These are phyloP conservation scores for Chalciporus sp. DNA, from an alignment of 1,284 basidiomycete species.

Conservation along the genomic window DNA sequence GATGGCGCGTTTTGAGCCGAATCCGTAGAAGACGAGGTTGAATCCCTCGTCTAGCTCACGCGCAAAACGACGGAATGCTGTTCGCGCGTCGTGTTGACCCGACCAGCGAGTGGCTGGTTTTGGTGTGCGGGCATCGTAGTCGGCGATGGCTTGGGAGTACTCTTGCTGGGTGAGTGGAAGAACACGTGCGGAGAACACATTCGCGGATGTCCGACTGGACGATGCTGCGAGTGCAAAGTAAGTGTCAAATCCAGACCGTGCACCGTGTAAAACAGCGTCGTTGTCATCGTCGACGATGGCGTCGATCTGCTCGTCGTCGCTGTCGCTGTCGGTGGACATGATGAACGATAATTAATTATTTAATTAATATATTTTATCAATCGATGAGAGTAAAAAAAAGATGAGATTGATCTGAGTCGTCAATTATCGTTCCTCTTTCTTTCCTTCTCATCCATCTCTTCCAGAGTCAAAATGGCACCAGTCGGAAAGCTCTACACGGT, in stretches of 20 bases:
- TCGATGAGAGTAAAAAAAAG: constrained; percentile 38
- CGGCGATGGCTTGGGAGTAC: constrained; percentile 52
- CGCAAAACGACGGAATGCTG: constrained; percentile 64
- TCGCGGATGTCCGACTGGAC: constrained; percentile 70
- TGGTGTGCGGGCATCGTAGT: constrained; percentile 35
- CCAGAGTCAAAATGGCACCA: constrained; percentile 47
- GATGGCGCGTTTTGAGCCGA: constrained; percentile 79
- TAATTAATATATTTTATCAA: constrained; percentile 25
- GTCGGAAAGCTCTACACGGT: constrained; percentile 65
- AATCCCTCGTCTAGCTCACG: constrained; percentile 80
- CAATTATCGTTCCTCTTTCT: constrained; percentile 4
- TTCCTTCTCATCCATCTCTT: constrained; percentile 12
- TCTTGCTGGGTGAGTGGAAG: constrained; percentile 68
- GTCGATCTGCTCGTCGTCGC: constrained; percentile 29
- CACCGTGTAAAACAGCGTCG: not conserved
- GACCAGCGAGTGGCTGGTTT: constrained; percentile 32
- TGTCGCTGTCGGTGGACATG: constrained; percentile 33
- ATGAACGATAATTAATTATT: constrained; percentile 17
- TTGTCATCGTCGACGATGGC: constrained; percentile 13
- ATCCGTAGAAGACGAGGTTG: constrained; percentile 85
- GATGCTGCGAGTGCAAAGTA: constrained; percentile 76
- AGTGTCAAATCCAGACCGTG: constrained; percentile 70
- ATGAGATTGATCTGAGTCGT: too few species aligned
- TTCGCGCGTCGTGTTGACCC: constrained; percentile 32
- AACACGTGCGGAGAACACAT: constrained; percentile 74